A percentile compares a stretch with the other conserved stretches of the same genome.
Evolutionary conservation across 2,329 filamentous ascomycete species (phyloP).

Genomic region (Truncatella angustata): DNA sequence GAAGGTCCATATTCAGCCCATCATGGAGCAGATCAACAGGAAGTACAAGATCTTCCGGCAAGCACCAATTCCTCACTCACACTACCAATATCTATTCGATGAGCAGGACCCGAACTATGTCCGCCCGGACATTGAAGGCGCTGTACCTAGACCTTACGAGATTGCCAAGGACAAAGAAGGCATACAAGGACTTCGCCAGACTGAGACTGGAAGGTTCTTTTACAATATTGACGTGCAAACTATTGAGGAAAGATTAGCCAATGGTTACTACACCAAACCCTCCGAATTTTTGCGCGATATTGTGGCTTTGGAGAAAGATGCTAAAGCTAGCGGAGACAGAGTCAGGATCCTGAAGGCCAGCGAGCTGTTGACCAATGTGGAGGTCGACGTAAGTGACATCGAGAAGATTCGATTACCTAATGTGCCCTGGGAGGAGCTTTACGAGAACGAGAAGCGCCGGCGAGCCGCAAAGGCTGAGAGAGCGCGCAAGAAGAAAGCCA

Average conservation of each 20-base stretch:
- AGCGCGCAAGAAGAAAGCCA: conserved; percentile 59
- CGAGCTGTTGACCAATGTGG: conserved; percentile 88
- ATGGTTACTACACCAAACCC: conserved; percentile 91
- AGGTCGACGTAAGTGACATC: conserved; percentile 83
- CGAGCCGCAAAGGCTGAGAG: conserved; percentile 59
- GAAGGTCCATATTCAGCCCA: conserved; percentile 85
- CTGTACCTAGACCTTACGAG: conserved; percentile 71
- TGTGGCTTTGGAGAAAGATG: conserved; percentile 79
- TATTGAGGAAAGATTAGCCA: conserved; percentile 94
- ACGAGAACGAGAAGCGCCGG: conserved; percentile 68
- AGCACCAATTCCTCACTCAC: conserved; percentile 70
- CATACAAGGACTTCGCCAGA: conserved; percentile 72
- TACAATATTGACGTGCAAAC: conserved; percentile 88
- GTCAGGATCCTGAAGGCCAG: conserved; percentile 84
- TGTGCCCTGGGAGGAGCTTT: conserved; percentile 79
- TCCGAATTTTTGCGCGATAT: conserved; percentile 89
- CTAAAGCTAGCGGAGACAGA: conserved; percentile 77
- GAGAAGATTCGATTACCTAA: conserved; percentile 56
- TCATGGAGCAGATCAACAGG: conserved; percentile 94
- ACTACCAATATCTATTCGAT: conserved; percentile 79
- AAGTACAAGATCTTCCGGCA: conserved; percentile 87
- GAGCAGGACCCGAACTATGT: conserved; percentile 75
- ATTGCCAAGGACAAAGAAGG: conserved; percentile 78
- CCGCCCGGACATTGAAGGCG: conserved; percentile 53
- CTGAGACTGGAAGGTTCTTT: conserved; percentile 77